phyloP scores from a whole-genome alignment of 2,329 filamentous ascomycete species.

The Huntiella decipiens region DNA sequence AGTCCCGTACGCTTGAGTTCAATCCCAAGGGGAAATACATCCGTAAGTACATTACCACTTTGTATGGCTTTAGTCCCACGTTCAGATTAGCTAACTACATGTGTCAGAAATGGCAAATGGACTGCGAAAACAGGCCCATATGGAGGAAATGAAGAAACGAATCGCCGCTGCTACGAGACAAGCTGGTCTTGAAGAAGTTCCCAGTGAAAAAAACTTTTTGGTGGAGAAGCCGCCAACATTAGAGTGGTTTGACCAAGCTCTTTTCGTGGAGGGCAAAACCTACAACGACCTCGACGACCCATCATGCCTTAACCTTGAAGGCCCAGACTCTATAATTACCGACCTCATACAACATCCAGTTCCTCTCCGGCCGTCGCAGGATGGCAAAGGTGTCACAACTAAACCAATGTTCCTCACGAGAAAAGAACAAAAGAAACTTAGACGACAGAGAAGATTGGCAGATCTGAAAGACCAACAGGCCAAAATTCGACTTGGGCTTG shows the following conservation, averaged over 20 bases:
- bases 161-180: constrained; percentile 77
- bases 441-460: constrained; percentile 75
- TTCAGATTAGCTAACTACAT: not conserved
- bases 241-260: constrained; percentile 94
- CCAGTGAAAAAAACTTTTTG: constrained; percentile 76
- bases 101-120: constrained; percentile 57
- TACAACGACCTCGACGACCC: constrained; percentile 54
- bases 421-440: constrained; percentile 79
- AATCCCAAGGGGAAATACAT: constrained; percentile 97
- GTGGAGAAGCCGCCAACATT: constrained; percentile 69
- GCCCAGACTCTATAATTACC: constrained; percentile 72
- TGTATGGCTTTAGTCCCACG: not conserved
- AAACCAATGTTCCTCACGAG: constrained; percentile 87
- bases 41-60: constrained; percentile 16
- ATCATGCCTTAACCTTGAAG: constrained; percentile 50
- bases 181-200: constrained; percentile 76
- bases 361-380: constrained; percentile 75
- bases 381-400: constrained; percentile 55
- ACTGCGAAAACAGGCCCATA: constrained; percentile 63
- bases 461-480: constrained; percentile 92
- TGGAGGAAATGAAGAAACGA: constrained; percentile 87
- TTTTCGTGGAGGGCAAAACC: constrained; percentile 50
- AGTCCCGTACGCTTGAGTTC: constrained; percentile 64
- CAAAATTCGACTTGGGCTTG: constrained; percentile 79
- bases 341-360: constrained; percentile 86